Conservation (phyloP, 345 rosid genomes). For the Reutealis trisperma region DNA sequence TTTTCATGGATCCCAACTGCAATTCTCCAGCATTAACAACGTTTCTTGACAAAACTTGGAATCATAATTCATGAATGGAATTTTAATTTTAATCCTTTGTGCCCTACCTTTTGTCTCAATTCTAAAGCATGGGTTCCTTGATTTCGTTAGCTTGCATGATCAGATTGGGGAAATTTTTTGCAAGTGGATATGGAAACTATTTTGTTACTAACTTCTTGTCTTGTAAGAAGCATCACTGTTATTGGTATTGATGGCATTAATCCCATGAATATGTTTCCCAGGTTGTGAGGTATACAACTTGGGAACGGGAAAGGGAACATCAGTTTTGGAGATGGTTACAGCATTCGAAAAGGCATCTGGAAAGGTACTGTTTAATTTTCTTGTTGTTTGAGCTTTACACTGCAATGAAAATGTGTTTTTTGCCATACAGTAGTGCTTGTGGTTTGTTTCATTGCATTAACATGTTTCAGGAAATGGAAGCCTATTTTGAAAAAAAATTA, state of each 20-base stretch:
- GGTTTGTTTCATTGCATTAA: neutral
- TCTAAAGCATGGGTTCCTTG: neutral
- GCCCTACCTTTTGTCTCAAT: neutral
- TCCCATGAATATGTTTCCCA: conserved; percentile 16
- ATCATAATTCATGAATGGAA: neutral
- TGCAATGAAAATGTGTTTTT: neutral
- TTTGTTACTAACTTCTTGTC: neutral
- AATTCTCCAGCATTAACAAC: neutral
- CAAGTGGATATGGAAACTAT: neutral
- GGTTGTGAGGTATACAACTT: conserved; percentile 95
- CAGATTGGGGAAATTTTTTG: neutral
- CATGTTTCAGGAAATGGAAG: neutral
- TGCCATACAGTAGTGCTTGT: neutral
- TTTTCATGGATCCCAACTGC: neutral
- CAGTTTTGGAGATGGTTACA: conserved; percentile 92
- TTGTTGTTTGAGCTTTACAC: neutral
- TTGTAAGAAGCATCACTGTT: neutral
- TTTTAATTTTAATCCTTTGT: neutral
- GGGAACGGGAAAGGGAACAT: conserved; percentile 96
- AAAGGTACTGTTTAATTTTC: conserved; percentile 47
- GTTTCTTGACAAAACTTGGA: neutral
- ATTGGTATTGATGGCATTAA: neutral
- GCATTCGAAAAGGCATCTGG: conserved; percentile 95
- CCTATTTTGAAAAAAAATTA: neutral
- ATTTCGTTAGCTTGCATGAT: neutral